Percentiles rank a stretch among this genome's conserved stretches.
phyloP scores from a whole-genome alignment of 1,139 yeast species.

The Suzukiozyma palmioleophila region DNA sequence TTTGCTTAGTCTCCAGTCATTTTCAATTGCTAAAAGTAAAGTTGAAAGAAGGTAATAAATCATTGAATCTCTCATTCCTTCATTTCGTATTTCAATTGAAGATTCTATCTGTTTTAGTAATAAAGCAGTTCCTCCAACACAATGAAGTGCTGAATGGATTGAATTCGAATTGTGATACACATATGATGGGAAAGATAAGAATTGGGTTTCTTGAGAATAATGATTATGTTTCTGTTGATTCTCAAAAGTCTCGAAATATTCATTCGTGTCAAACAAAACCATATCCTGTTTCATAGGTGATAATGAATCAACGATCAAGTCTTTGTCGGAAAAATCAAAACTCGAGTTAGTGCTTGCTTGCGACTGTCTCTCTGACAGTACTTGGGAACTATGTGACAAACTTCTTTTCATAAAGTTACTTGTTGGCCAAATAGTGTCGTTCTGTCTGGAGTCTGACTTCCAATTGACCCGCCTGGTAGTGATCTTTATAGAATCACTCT shows the following conservation, averaged over 20 bases:
- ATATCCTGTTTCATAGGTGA: slow-evolving; percentile 20
- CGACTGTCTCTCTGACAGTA: not conserved
- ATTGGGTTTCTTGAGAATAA: not conserved
- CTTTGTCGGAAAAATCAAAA: slow-evolving; percentile 6
- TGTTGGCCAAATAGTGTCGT: not conserved
- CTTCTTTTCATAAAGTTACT: not conserved
- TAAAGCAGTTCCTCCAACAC: slow-evolving; percentile 35
- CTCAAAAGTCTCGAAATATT: slow-evolving; percentile 12
- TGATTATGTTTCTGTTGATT: slow-evolving; percentile 7
- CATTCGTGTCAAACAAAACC: slow-evolving; percentile 30
- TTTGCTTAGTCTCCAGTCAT: slow-evolving; percentile 35
- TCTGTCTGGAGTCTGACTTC: not conserved
- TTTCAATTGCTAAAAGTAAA: slow-evolving; percentile 24
- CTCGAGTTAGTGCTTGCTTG: not conserved
- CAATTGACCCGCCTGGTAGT: not conserved
- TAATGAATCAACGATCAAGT: slow-evolving; percentile 19
- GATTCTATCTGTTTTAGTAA: slow-evolving; percentile 29
- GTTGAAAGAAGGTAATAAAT: slow-evolving; percentile 21
- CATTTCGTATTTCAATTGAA: slow-evolving; percentile 13
- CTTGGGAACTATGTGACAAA: not conserved
- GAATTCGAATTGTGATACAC: slow-evolving; percentile 24
- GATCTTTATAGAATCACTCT: slow-evolving; percentile 5
- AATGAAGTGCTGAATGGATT: slow-evolving; percentile 28
- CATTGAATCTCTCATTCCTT: slow-evolving; percentile 16
- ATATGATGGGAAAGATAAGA: slow-evolving; percentile 11